A percentile compares a stretch with the other conserved stretches of the same genome.
Evolutionary conservation across 441 rosid species (phyloP).

Genomic region (Sinapis alba): DNA sequence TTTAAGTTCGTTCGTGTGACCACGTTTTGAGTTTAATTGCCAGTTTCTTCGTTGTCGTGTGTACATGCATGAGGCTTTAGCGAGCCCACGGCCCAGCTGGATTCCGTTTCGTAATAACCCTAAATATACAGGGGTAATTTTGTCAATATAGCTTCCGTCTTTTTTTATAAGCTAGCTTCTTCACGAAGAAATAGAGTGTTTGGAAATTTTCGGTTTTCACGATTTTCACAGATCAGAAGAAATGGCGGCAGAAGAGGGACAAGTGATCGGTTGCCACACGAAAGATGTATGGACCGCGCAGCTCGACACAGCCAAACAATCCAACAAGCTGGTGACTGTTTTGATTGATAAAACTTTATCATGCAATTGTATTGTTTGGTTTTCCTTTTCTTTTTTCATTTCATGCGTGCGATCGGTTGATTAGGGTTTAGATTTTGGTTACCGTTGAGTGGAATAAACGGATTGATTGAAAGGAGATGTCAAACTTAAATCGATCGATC

Average conservation of each 20-base stretch:
- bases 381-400: slow-evolving; percentile 1
- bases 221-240: not conserved
- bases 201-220: not conserved
- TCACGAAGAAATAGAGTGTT: not conserved
- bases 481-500: not conserved
- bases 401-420: slow-evolving; percentile 10
- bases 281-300: slow-evolving; percentile 32
- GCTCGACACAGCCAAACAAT: slow-evolving; percentile 34
- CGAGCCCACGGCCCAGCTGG: slow-evolving; percentile 25
- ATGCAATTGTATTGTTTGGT: not conserved
- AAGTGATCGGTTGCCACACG: slow-evolving; percentile 41
- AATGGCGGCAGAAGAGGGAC: slow-evolving; percentile 45
- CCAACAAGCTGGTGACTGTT: slow-evolving; percentile 41
- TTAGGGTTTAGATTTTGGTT: not conserved
- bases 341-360: not conserved
- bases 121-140: slow-evolving; percentile 10
- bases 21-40: too few relatives aligned
- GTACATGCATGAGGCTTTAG: slow-evolving; percentile 11
- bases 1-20: slow-evolving; percentile 17
- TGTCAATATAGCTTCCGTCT: not conserved
- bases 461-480: not conserved
- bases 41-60: not conserved
- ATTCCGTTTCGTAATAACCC: slow-evolving; percentile 11
- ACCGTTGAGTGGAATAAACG: not conserved
- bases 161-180: not conserved